phyloP scores from a whole-genome alignment of 2,329 filamentous ascomycete species.

The Magnaporthales sp. region DNA sequence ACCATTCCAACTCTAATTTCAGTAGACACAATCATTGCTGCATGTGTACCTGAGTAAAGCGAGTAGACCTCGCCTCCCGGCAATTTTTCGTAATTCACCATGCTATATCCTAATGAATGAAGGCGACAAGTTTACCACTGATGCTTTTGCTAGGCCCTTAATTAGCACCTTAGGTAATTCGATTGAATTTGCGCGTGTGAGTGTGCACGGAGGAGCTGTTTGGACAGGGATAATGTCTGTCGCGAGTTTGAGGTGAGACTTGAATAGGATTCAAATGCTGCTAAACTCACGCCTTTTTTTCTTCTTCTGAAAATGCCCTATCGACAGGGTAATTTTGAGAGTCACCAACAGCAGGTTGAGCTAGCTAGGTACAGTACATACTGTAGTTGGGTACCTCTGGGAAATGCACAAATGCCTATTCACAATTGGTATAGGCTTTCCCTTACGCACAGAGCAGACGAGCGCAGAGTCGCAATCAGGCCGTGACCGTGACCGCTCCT shows the following conservation, averaged over 20 bases:
- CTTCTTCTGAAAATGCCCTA: not conserved
- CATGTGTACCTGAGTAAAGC: not conserved
- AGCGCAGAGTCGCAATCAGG: not conserved
- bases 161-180: not conserved
- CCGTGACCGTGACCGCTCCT: not conserved
- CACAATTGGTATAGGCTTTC: not conserved
- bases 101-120: not conserved
- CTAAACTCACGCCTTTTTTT: not conserved
- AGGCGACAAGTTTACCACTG: not conserved
- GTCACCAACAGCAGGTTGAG: not conserved
- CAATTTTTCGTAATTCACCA: not conserved
- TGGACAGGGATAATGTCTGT: not conserved
- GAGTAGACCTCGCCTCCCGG: not conserved
- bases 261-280: not conserved
- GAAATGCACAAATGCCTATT: not conserved
- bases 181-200: not conserved
- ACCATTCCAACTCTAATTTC: not conserved
- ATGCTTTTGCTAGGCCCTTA: not conserved
- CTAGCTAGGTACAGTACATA: not conserved
- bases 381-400: not conserved
- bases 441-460: not conserved
- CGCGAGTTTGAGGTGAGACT: not conserved
- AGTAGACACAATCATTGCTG: not conserved
- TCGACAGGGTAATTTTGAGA: not conserved
- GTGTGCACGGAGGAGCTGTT: not conserved